phyloP scores from a whole-genome alignment of 257 asterid species.

The Asclepias syriaca region DNA sequence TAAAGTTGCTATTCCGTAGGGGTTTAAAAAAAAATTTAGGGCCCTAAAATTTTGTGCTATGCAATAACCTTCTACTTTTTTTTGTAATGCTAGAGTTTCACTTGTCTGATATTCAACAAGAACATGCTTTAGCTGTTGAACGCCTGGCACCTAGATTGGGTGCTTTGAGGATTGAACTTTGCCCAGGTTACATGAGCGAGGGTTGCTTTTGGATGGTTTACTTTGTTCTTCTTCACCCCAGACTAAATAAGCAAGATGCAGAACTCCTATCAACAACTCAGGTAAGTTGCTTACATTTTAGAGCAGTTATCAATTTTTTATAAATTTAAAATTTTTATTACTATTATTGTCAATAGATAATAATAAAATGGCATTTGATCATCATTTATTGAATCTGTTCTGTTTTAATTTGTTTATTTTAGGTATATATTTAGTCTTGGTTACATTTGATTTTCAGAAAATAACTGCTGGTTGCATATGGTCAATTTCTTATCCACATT shows the following conservation, averaged over 20 bases:
- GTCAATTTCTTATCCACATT: neutral
- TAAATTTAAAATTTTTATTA: no score
- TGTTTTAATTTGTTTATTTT: neutral
- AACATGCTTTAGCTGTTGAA: slow-evolving; percentile 72
- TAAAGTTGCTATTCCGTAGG: no score
- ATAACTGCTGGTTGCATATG: neutral
- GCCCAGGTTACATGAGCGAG: slow-evolving; percentile 67
- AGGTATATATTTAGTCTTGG: neutral
- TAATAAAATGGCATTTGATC: neutral
- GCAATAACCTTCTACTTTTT: neutral
- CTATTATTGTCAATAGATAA: neutral
- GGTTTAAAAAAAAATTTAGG: no score
- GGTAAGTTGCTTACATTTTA: slow-evolving; percentile 28
- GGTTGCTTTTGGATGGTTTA: slow-evolving; percentile 71
- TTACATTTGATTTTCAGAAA: neutral
- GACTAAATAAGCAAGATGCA: slow-evolving; percentile 47
- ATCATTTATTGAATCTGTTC: neutral
- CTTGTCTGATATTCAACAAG: slow-evolving; percentile 66
- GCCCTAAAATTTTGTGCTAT: no score
- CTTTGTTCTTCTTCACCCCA: slow-evolving; percentile 68
- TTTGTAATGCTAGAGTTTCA: slow-evolving; percentile 40
- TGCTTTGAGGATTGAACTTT: slow-evolving; percentile 63
- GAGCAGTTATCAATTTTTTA: neutral
- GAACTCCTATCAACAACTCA: slow-evolving; percentile 55
- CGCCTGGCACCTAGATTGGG: slow-evolving; percentile 56